Conservation (phyloP, 805 yeast species). For the Candida oleophila region DNA sequence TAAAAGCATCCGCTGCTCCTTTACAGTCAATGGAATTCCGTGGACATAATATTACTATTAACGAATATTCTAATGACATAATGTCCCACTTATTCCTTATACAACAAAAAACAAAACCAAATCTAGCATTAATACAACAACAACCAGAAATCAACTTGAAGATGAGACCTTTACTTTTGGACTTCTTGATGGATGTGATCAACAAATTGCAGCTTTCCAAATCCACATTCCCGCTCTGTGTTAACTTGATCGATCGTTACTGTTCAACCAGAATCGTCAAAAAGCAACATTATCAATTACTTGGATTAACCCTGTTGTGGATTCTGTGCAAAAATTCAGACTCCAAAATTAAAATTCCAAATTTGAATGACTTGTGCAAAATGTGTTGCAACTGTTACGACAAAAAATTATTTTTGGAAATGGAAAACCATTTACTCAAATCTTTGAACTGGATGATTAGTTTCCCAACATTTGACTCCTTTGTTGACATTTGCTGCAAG, state of each 20-base stretch:
- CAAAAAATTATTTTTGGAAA: conserved; percentile 55
- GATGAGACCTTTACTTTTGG: conserved; percentile 44
- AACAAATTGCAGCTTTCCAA: conserved; percentile 39
- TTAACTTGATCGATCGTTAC: conserved; percentile 43
- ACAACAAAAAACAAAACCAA: conserved; percentile 29
- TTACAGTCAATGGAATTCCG: conserved; percentile 48
- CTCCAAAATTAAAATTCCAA: conserved; percentile 57
- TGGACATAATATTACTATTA: conserved; percentile 41
- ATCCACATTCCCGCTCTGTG: conserved; percentile 44
- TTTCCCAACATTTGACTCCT: conserved; percentile 61
- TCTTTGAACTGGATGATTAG: conserved; percentile 64
- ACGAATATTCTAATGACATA: conserved; percentile 47
- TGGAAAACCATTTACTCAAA: conserved; percentile 67
- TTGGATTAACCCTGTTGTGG: conserved; percentile 46
- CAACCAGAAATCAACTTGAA: conserved; percentile 46
- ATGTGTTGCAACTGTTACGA: conserved; percentile 60
- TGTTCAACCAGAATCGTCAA: conserved; percentile 45
- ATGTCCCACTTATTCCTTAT: conserved; percentile 30
- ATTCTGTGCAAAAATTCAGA: conserved; percentile 48
- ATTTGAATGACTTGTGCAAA: conserved; percentile 49
- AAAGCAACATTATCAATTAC: conserved; percentile 45
- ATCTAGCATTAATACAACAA: conserved; percentile 39
- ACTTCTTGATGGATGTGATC: conserved; percentile 45
- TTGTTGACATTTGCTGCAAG: conserved; percentile 51
- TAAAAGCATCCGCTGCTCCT: conserved; percentile 39